Conservation (phyloP, 139 green algal species). For the Tetraselmis chui region DNA sequence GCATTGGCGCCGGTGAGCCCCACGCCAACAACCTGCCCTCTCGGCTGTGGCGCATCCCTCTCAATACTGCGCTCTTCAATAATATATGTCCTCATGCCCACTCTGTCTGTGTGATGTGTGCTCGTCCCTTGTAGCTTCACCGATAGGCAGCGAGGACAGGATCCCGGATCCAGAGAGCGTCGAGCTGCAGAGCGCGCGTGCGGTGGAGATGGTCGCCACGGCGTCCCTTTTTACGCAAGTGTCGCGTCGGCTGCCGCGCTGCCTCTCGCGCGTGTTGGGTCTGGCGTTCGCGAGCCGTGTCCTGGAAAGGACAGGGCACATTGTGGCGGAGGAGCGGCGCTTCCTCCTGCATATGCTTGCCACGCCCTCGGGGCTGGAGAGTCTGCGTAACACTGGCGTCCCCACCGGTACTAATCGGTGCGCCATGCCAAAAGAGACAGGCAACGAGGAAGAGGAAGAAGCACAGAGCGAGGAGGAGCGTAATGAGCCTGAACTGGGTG, state of each 20-base stretch:
- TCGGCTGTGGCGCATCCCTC: too few species aligned
- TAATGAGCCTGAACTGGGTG: too few species aligned
- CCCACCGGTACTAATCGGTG: not conserved
- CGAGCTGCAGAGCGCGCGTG: not conserved
- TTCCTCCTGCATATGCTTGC: not conserved
- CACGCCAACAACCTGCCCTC: too few species aligned
- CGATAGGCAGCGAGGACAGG: not conserved
- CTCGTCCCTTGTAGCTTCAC: not conserved
- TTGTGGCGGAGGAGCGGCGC: not conserved
- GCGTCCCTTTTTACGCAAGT: not conserved
- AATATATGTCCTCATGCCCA: too few species aligned
- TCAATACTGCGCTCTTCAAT: too few species aligned
- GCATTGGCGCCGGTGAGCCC: not conserved
- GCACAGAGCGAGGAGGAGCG: too few species aligned
- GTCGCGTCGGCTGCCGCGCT: not conserved
- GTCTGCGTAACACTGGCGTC: not conserved
- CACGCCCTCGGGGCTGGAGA: not conserved
- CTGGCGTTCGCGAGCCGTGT: not conserved
- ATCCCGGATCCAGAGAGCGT: not conserved
- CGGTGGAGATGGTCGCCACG: not conserved
- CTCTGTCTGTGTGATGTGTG: too few species aligned
- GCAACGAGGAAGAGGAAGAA: not conserved
- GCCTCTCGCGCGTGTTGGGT: not conserved
- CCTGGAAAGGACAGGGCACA: not conserved
- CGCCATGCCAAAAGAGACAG: not conserved